Evolutionary conservation across 208 protist species (phyloP).

Genomic region (Trypanosoma grayi): DNA sequence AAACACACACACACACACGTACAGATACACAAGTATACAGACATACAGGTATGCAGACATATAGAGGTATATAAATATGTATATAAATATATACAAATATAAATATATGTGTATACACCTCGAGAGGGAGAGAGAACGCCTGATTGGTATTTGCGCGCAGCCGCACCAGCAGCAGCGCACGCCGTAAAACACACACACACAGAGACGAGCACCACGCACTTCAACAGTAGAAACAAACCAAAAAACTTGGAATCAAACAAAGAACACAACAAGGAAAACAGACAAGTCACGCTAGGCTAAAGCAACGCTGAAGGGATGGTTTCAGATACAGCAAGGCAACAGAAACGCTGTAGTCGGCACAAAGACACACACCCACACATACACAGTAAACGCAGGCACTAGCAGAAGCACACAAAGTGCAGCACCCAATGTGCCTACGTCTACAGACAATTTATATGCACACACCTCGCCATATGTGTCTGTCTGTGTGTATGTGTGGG

Average conservation of each 20-base stretch:
- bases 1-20: not conserved
- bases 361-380: not conserved
- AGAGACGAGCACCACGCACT: too few species aligned
- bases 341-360: not conserved
- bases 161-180: too few species aligned
- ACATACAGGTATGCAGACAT: conserved; percentile 1
- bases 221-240: too few species aligned
- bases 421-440: too few species aligned
- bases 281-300: too few species aligned
- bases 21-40: not conserved
- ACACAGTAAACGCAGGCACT: conserved; percentile 22
- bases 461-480: too few species aligned
- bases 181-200: too few species aligned
- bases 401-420: conserved; percentile 69
- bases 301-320: too few species aligned
- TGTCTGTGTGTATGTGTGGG: too few species aligned
- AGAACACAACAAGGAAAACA: conserved; percentile 16
- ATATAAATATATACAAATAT: conserved; percentile 14
- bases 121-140: not conserved
- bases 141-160: not conserved
- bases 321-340: too few species aligned
- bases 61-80: conserved; percentile 4
- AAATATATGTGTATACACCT: not conserved
- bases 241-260: conserved; percentile 14
- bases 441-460: too few species aligned